A percentile compares a stretch with the other conserved stretches of the same genome.
These are phyloP conservation scores for Solanum gracilifrons DNA, from an alignment of 257 asterid genomes.

Conservation along the genomic window DNA sequence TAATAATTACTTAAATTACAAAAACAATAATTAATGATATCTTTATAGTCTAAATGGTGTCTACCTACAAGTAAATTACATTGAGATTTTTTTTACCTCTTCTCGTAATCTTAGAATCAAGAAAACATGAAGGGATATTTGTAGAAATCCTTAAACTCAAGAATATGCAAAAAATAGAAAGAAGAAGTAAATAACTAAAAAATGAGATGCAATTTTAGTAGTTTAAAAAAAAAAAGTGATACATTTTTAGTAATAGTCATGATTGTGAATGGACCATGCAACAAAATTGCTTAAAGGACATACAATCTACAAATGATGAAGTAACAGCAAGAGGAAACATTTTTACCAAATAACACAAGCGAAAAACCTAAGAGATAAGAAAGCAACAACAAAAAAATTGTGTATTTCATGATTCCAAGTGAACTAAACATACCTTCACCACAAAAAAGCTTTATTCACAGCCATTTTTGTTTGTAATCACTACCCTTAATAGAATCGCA, in stretches of 20 bases:
- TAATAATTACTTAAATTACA: not conserved
- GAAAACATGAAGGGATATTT: not conserved
- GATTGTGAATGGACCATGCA: not conserved
- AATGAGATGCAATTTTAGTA: not conserved
- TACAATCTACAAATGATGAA: not conserved
- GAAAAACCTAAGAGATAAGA: not conserved
- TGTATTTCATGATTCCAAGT: not conserved
- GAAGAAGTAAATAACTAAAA: not conserved
- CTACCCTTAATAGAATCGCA: not conserved
- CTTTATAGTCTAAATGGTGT: not conserved
- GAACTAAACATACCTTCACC: not conserved
- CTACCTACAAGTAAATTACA: not conserved
- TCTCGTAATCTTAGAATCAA: not conserved
- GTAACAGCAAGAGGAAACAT: not conserved
- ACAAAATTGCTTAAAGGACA: not conserved
- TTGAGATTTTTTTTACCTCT: no score
- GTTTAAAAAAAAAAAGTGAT: not conserved
- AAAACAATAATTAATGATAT: not conserved
- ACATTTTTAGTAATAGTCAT: not conserved
- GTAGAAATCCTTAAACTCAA: not conserved
- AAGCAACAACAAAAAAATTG: no score
- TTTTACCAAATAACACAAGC: not conserved
- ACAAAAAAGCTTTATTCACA: not conserved
- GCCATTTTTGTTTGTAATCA: not conserved
- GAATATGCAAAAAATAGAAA: not conserved